Conservation (phyloP, 768 basidiomycete species). For the Rhodotorula babjevae region DNA sequence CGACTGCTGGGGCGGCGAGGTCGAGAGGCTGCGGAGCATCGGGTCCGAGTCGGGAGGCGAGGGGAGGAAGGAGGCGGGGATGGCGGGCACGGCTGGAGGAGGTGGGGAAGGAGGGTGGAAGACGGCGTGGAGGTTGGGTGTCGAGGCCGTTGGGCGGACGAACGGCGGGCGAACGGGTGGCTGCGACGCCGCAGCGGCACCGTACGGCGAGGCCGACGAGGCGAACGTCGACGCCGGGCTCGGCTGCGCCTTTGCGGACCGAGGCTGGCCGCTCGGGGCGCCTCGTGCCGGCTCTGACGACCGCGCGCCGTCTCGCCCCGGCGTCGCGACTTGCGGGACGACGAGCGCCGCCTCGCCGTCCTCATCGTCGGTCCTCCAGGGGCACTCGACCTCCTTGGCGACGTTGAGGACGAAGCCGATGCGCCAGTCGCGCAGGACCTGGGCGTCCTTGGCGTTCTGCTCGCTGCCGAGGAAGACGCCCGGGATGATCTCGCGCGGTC, state of each 20-base stretch:
- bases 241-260: constrained; percentile 23
- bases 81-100: constrained; percentile 10
- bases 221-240: neutral
- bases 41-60: constrained; percentile 42
- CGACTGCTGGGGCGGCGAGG: constrained; percentile 41
- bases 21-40: constrained; percentile 22
- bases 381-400: constrained; percentile 71
- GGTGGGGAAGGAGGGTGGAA: constrained; percentile 11
- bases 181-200: neutral
- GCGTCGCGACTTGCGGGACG: neutral
- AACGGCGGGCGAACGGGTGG: constrained; percentile 48
- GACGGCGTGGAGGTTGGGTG: constrained; percentile 56
- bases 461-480: constrained; percentile 86
- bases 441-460: constrained; percentile 78
- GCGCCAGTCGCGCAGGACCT: constrained; percentile 61
- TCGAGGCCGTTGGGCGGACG: constrained; percentile 62
- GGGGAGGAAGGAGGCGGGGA: constrained; percentile 3
- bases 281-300: constrained; percentile 59
- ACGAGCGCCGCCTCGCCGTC: constrained; percentile 3
- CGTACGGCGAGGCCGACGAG: neutral
- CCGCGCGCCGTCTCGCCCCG: neutral
- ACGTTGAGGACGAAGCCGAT: constrained; percentile 84
- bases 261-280: neutral
- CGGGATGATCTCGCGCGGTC: constrained; percentile 78
- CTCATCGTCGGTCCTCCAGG: constrained; percentile 35